Conservation (phyloP, 495 filamentous ascomycete species). For the Podospora appendiculata region DNA sequence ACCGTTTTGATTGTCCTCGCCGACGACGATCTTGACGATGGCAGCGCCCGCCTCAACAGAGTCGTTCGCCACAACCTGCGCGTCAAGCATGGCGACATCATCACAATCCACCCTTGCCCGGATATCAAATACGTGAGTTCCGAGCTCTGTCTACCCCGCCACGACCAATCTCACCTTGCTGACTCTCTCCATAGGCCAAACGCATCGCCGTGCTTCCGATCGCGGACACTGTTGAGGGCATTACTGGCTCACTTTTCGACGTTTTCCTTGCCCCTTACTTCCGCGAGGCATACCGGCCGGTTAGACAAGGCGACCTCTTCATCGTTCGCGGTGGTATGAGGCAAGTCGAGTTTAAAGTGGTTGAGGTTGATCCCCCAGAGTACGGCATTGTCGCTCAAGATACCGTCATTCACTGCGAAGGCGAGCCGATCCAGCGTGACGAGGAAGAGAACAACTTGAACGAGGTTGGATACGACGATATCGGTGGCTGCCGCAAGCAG, state of each 20-base stretch:
- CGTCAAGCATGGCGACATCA: slow-evolving; percentile 95
- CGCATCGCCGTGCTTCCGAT: slow-evolving; percentile 98
- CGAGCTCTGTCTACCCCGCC: not conserved
- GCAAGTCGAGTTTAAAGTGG: slow-evolving; percentile 98
- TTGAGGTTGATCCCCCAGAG: slow-evolving; percentile 96
- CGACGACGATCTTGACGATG: slow-evolving; percentile 97
- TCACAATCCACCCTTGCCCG: slow-evolving; percentile 98
- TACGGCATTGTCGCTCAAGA: slow-evolving; percentile 98
- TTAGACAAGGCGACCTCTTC: slow-evolving; percentile 94
- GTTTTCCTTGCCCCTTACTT: slow-evolving; percentile 99
- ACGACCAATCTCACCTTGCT: not conserved
- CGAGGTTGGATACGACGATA: slow-evolving; percentile 98
- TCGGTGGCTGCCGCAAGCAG: slow-evolving; percentile 98
- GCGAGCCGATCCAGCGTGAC: slow-evolving; percentile 95
- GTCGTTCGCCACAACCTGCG: slow-evolving; percentile 96
- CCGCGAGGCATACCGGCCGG: slow-evolving; percentile 95
- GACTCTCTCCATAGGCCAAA: slow-evolving; percentile 61
- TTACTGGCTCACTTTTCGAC: slow-evolving; percentile 96
- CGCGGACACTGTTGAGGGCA: slow-evolving; percentile 93
- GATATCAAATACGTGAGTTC: slow-evolving; percentile 97
- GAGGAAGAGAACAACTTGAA: slow-evolving; percentile 99
- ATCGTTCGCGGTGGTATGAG: slow-evolving; percentile 96
- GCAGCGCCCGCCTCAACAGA: slow-evolving; percentile 92
- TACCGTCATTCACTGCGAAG: slow-evolving; percentile 97
- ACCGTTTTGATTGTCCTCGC: slow-evolving; percentile 95